Evolutionary conservation across 805 yeast genomes (phyloP).

Genomic region (Cephaloascus albidus): DNA sequence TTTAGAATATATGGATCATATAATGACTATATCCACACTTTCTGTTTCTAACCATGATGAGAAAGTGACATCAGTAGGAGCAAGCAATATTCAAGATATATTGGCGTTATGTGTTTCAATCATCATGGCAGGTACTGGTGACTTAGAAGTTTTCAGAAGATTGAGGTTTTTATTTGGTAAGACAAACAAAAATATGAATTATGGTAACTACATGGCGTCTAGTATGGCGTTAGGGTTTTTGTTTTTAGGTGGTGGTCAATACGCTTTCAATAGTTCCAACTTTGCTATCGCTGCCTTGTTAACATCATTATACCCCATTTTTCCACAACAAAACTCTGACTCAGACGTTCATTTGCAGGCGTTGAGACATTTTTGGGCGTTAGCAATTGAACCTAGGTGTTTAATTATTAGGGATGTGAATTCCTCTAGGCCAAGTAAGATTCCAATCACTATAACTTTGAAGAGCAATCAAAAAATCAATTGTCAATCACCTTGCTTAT

Average conservation of each 20-base stretch:
- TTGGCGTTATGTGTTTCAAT: constrained; percentile 58
- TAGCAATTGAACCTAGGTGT: constrained; percentile 75
- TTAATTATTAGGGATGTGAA: constrained; percentile 66
- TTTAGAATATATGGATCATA: constrained; percentile 42
- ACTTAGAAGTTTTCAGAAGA: constrained; percentile 66
- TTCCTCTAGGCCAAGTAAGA: constrained; percentile 44
- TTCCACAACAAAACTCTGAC: constrained; percentile 36
- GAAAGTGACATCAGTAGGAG: constrained; percentile 42
- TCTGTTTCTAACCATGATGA: constrained; percentile 47
- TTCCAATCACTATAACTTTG: constrained; percentile 13
- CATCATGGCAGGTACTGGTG: constrained; percentile 89
- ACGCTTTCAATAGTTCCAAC: constrained; percentile 57
- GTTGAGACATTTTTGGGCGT: constrained; percentile 82
- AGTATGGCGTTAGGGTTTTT: constrained; percentile 82
- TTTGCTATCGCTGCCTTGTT: constrained; percentile 62
- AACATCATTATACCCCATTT: constrained; percentile 71
- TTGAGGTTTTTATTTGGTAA: constrained; percentile 61
- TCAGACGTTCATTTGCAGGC: constrained; percentile 71
- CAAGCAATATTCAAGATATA: constrained; percentile 46
- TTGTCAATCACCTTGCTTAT: constrained; percentile 52
- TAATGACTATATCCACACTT: constrained; percentile 31
- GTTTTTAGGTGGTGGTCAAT: constrained; percentile 90
- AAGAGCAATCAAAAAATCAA: constrained; percentile 24
- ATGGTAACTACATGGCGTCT: constrained; percentile 68
- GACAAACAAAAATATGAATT: constrained; percentile 34